These are phyloP conservation scores for Mollisiaceae sp. DNA, from an alignment of 2,329 filamentous ascomycete species.

Conservation along the genomic window DNA sequence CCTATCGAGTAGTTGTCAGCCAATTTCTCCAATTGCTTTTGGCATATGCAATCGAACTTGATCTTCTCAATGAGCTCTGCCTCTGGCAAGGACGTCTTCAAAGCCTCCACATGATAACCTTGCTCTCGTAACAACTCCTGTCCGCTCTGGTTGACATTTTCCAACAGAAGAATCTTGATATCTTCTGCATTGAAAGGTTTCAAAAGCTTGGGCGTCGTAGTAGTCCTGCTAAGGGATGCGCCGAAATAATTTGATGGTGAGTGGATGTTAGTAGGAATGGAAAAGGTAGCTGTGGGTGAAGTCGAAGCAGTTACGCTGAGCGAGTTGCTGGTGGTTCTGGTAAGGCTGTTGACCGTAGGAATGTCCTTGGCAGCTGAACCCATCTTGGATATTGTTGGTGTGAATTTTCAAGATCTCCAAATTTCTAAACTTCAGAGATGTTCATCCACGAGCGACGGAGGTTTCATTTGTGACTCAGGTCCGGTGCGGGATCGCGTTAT, in stretches of 20 bases:
- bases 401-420: not conserved
- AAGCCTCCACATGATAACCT: conserved; percentile 93
- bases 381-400: conserved; percentile 29
- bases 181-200: conserved; percentile 96
- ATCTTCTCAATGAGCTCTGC: conserved; percentile 98
- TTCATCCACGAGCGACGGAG: not conserved
- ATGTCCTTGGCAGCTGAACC: conserved; percentile 54
- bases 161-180: conserved; percentile 92
- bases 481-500: not conserved
- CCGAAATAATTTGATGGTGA: conserved; percentile 63
- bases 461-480: conserved; percentile 3
- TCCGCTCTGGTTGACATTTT: conserved; percentile 94
- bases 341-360: conserved; percentile 40
- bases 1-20: conserved; percentile 50
- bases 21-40: not conserved
- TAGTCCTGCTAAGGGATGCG: conserved; percentile 48
- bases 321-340: conserved; percentile 50
- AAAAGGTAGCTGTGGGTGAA: conserved; percentile 75
- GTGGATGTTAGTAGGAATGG: conserved; percentile 67
- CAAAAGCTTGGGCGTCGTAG: conserved; percentile 70
- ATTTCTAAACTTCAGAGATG: not conserved
- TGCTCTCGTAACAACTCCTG: conserved; percentile 80
- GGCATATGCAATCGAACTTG: conserved; percentile 58
- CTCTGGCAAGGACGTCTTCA: conserved; percentile 89
- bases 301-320: conserved; percentile 72